These are phyloP conservation scores for Penicillium paneum DNA, from an alignment of 2,329 filamentous ascomycete species.

Conservation along the genomic window DNA sequence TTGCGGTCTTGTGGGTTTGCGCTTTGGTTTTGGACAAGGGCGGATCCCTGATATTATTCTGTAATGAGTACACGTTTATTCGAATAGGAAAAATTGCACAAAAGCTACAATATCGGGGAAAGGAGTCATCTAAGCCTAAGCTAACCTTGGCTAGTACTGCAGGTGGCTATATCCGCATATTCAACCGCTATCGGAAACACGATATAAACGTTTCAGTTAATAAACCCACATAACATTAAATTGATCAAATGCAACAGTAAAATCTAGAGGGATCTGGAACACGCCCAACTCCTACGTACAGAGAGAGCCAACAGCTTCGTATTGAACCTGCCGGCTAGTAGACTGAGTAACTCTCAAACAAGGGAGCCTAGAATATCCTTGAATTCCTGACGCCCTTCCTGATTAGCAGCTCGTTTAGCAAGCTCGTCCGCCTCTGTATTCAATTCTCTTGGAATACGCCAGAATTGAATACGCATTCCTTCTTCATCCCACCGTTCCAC, in stretches of 20 bases:
- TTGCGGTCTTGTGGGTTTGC: neutral
- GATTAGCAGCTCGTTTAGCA: neutral
- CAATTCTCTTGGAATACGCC: neutral
- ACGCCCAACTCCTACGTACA: no score
- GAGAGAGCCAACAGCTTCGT: no score
- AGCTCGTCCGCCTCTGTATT: neutral
- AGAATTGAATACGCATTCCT: constrained; percentile 24
- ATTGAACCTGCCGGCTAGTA: neutral
- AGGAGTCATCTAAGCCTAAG: neutral
- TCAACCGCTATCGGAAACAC: no score
- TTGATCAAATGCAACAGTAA: no score
- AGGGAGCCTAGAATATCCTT: accelerated
- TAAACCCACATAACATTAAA: no score
- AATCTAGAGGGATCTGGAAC: no score
- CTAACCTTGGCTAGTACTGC: no score
- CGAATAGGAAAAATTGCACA: neutral
- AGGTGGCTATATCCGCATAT: no score
- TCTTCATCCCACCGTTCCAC: constrained; percentile 29
- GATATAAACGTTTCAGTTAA: no score
- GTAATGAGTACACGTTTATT: neutral
- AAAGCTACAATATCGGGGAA: no score
- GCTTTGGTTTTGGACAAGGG: neutral
- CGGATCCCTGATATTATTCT: neutral
- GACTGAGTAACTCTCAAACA: neutral
- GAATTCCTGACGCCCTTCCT: neutral